Conservation (phyloP, 1,139 yeast genomes). For the Tardiomyces digboiensis region DNA sequence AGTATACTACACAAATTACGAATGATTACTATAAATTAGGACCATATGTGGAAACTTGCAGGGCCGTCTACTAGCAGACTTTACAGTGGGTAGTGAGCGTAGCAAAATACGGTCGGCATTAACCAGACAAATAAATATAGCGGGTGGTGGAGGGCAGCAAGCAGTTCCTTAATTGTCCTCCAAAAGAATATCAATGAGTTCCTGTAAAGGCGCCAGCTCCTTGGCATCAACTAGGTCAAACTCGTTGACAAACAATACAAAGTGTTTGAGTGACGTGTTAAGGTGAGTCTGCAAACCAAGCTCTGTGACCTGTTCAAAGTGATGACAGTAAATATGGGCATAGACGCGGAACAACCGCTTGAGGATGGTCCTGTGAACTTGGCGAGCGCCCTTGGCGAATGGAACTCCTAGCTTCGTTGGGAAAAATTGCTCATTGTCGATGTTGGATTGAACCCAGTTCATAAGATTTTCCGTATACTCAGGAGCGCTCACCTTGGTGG, state of each 20-base stretch:
- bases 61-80: no score
- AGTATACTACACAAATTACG: no score
- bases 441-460: constrained; percentile 87
- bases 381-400: constrained; percentile 41
- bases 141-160: no score
- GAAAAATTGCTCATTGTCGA: constrained; percentile 83
- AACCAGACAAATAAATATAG: no score
- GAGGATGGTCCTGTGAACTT: constrained; percentile 74
- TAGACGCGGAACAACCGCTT: constrained; percentile 91
- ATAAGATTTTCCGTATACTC: constrained; percentile 87
- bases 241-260: constrained; percentile 78
- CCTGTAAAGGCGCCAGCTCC: constrained; percentile 90
- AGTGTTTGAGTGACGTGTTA: constrained; percentile 91
- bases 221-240: constrained; percentile 65
- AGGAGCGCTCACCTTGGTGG: constrained; percentile 82
- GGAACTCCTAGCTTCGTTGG: constrained; percentile 89
- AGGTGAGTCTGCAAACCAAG: constrained; percentile 87
- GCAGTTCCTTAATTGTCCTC: constrained; percentile 22
- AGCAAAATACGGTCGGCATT: no score
- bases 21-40: no score
- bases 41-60: no score
- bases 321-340: constrained; percentile 97
- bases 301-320: constrained; percentile 89
- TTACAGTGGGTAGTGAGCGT: no score
- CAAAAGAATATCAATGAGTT: constrained; percentile 68